Evolutionary conservation across 768 basidiomycete genomes (phyloP).

Genomic region (Lactifluus pinguis): DNA sequence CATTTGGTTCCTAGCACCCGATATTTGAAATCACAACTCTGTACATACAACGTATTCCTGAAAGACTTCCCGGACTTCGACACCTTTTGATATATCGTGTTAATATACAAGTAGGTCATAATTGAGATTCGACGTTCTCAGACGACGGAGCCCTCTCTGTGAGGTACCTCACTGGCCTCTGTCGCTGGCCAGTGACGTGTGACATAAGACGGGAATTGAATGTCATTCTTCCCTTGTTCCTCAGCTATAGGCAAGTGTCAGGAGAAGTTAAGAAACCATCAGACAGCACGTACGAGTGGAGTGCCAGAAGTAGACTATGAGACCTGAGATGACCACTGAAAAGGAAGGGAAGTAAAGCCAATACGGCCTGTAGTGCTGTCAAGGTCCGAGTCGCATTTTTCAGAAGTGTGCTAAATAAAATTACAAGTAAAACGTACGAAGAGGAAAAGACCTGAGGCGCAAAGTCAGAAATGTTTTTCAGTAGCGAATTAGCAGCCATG

Average conservation of each 20-base stretch:
- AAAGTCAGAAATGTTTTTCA: background rate
- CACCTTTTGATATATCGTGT: background rate
- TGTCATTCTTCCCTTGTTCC: constrained; percentile 58
- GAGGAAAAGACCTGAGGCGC: constrained; percentile 37
- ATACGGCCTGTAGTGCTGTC: constrained; percentile 70
- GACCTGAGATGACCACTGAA: constrained; percentile 55
- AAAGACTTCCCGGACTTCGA: background rate
- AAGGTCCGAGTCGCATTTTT: background rate
- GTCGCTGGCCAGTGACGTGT: constrained; percentile 10
- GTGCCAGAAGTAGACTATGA: constrained; percentile 82
- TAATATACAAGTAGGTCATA: background rate
- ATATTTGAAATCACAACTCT: background rate
- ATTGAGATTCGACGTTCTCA: background rate
- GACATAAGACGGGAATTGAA: constrained; percentile 52
- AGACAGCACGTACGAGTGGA: constrained; percentile 54
- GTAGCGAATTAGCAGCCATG: background rate
- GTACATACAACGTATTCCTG: background rate
- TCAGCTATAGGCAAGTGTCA: constrained; percentile 41
- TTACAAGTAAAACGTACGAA: constrained; percentile 32
- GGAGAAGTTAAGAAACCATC: background rate
- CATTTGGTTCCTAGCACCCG: constrained; percentile 22
- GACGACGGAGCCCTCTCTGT: background rate
- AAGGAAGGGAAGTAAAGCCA: constrained; percentile 88
- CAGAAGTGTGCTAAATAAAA: background rate
- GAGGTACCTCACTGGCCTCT: background rate